Percentiles rank a stretch among this genome's conserved stretches.
phyloP scores from a whole-genome alignment of 768 basidiomycete species.

The Terana coerulea region DNA sequence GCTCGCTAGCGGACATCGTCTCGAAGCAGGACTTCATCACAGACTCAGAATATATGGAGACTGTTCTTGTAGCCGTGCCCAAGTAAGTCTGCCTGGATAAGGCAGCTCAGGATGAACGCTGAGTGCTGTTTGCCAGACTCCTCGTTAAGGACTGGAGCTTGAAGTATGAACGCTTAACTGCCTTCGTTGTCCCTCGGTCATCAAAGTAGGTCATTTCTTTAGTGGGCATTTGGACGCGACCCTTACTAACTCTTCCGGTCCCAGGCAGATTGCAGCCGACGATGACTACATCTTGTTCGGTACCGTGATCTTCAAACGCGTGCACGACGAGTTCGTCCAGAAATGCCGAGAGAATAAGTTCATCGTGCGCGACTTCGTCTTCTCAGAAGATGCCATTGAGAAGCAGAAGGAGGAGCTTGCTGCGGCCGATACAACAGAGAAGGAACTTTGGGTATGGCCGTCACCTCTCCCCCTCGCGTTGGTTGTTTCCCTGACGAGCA shows the following conservation, averaged over 20 bases:
- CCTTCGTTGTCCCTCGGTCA: conserved; percentile 93
- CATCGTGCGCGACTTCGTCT: conserved; percentile 91
- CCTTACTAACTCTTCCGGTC: conserved; percentile 2
- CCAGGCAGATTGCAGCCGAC: conserved; percentile 74
- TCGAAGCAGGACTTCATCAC: conserved; percentile 75
- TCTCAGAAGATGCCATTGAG: conserved; percentile 73
- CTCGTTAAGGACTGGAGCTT: conserved; percentile 82
- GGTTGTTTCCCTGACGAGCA: too few species aligned
- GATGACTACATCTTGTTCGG: conserved; percentile 85
- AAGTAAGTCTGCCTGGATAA: conserved; percentile 50
- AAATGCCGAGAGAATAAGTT: conserved; percentile 96
- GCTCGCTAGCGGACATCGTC: conserved; percentile 83
- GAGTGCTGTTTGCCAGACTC: conserved; percentile 42
- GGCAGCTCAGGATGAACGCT: background rate
- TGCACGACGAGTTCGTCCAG: conserved; percentile 90
- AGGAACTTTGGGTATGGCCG: conserved; percentile 87
- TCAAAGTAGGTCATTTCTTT: conserved; percentile 55
- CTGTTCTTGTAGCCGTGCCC: conserved; percentile 88
- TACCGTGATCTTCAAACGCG: conserved; percentile 85
- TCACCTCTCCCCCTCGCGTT: background rate
- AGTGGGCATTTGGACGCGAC: background rate
- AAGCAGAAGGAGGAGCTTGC: conserved; percentile 82
- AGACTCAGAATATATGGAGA: conserved; percentile 93
- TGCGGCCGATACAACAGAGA: conserved; percentile 80
- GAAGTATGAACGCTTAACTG: conserved; percentile 82